These are phyloP conservation scores for Trichocomaceae sp. DNA, from an alignment of 2,329 filamentous ascomycete species.

Conservation along the genomic window DNA sequence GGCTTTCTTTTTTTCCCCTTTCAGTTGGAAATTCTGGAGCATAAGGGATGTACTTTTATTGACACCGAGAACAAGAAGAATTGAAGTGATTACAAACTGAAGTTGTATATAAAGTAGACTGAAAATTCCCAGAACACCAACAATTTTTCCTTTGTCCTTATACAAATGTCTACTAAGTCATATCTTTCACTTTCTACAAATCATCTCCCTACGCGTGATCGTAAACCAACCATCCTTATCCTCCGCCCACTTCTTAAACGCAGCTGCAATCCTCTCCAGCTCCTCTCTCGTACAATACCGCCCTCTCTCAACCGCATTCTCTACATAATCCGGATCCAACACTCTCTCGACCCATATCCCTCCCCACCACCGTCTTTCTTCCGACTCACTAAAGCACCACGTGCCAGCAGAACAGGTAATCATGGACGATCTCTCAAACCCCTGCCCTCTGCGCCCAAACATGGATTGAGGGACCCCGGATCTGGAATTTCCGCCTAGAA, in stretches of 20 bases:
- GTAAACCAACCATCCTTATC: conserved; percentile 17
- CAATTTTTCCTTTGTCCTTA: conserved; percentile 8
- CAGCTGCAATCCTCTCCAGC: conserved; percentile 16
- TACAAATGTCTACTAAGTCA: not conserved
- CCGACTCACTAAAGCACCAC: conserved; percentile 11
- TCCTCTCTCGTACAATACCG: conserved; percentile 18
- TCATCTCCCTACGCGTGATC: conserved; percentile 14
- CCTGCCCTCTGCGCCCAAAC: conserved; percentile 23
- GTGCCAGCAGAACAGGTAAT: conserved; percentile 15
- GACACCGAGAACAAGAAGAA: conserved; percentile 4
- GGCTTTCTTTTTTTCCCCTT: not conserved
- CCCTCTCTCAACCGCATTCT: conserved; percentile 17
- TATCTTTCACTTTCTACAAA: conserved; percentile 12
- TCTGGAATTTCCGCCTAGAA: conserved; percentile 9
- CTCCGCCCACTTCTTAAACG: conserved; percentile 18
- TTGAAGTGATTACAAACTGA: conserved; percentile 8
- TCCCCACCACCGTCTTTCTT: conserved; percentile 11
- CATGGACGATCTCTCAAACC: conserved; percentile 16
- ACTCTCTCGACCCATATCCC: conserved; percentile 11
- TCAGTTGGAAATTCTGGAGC: not conserved
- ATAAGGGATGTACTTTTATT: conserved; percentile 13
- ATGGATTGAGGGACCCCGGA: conserved; percentile 18
- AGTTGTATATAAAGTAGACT: conserved; percentile 14
- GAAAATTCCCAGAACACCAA: not conserved
- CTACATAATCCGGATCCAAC: conserved; percentile 17